These are phyloP conservation scores for Exophiala aquamarina DNA, from an alignment of 2,329 filamentous ascomycete species.

Conservation along the genomic window DNA sequence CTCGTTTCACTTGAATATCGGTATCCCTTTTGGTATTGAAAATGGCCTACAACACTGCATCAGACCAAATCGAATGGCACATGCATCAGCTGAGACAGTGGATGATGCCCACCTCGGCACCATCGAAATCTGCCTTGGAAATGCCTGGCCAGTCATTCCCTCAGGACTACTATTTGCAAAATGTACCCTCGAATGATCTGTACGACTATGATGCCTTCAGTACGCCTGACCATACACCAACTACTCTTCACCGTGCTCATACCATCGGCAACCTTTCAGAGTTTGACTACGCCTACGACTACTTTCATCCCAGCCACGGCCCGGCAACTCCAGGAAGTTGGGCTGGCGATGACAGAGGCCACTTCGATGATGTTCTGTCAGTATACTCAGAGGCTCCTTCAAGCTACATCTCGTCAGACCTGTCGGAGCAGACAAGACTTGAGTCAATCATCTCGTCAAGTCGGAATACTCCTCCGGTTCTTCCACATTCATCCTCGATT, in stretches of 20 bases:
- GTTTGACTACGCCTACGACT: conserved; percentile 15
- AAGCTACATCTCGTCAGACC: conserved; percentile 24
- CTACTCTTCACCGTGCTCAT: conserved; percentile 18
- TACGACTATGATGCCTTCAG: conserved; percentile 19
- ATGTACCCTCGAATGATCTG: conserved; percentile 19
- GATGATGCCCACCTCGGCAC: conserved; percentile 24
- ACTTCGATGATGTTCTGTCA: conserved; percentile 24
- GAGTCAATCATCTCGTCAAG: conserved; percentile 19
- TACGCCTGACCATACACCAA: conserved; percentile 4
- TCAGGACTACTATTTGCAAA: conserved; percentile 23
- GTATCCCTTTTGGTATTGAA: background rate
- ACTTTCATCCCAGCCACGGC: conserved; percentile 10
- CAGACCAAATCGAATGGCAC: conserved; percentile 26
- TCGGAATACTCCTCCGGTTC: conserved; percentile 14
- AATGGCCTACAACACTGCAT: conserved; percentile 22
- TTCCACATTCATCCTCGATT: conserved; percentile 4
- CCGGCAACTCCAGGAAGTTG: conserved; percentile 16
- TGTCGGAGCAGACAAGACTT: conserved; percentile 19
- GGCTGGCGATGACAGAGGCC: conserved; percentile 18
- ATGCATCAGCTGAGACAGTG: conserved; percentile 28
- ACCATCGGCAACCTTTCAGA: conserved; percentile 18
- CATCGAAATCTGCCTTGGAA: conserved; percentile 12
- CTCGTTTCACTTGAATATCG: too few species aligned
- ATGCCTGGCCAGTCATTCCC: conserved; percentile 12
- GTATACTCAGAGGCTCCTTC: conserved; percentile 26